Evolutionary conservation across 441 rosid species (phyloP), one percentile per base, ranked within the genome.

Genomic region (Breynia disticha): DNA sequence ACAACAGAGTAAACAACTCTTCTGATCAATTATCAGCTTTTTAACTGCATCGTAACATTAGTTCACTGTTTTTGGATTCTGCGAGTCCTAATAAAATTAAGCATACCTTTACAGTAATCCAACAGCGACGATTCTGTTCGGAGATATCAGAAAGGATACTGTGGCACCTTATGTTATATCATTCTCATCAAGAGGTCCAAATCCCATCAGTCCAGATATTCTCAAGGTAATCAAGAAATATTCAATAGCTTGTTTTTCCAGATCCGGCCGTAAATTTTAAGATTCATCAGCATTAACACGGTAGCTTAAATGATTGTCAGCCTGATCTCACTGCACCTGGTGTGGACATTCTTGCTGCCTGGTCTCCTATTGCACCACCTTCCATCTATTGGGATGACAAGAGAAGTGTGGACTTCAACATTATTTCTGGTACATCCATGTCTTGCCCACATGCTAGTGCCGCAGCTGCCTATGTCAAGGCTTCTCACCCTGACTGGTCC

Each of bases 241-340:
- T 39, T 39, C 15, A 10, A 14, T 14, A 39, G 9, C 43, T 24
- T 24, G 32, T 2, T 24, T 24, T 24, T 24, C 32, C 32, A 24
- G 32, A 24, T 7, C 7, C 19, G 16, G 22, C 35, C 16, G 41
- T 39, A 11, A 3, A 8, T 12, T 4, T 12, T 17, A 1, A 1
- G 4, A 45, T 0, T 16, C 24, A 2, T 7, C n/a, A 7, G 4
- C 16, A 22, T 46, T 46, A 24, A 24, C 32, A 3, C 32, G 7
- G 12, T 10, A 14, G 2, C 43, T 9, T 39, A 39, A 39, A 10
- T 10, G 11, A 53, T 11, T 19, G 16, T 56, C 81, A 90, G 96
- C 97, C 97, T 32, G 96, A 90, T 67, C 67, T 90, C 9, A 62
- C 86, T 14, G 97, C 96, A 24, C 97, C 95, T 11, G 97, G 97